Conservation (phyloP, 768 basidiomycete species). For the Xanthoconium purpureum region DNA sequence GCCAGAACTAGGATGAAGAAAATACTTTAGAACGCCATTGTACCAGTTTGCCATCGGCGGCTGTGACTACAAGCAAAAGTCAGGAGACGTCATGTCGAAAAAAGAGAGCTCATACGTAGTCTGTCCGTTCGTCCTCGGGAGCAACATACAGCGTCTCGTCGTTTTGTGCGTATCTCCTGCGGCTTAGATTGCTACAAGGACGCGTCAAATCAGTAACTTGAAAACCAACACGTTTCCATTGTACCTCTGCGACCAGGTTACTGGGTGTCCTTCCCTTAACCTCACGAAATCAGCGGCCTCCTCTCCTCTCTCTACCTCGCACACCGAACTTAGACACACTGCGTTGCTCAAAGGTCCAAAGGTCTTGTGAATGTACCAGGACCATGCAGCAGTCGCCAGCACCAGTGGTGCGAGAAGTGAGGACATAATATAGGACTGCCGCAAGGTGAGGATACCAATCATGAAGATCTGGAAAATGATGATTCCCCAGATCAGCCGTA, state of each 20-base stretch:
- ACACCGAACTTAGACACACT: constrained; percentile 82
- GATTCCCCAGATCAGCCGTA: constrained; percentile 88
- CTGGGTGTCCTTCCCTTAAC: constrained; percentile 78
- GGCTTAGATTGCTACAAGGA: constrained; percentile 68
- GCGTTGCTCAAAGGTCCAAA: constrained; percentile 75
- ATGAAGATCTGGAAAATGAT: constrained; percentile 94
- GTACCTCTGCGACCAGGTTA: constrained; percentile 86
- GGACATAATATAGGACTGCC: constrained; percentile 54
- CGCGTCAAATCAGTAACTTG: neutral
- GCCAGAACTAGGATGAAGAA: neutral
- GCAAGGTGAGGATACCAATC: constrained; percentile 88
- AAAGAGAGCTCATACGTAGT: constrained; percentile 60
- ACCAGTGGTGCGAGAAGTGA: constrained; percentile 74
- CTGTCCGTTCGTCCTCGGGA: constrained; percentile 88
- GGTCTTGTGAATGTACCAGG: constrained; percentile 67
- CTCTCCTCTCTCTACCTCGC: constrained; percentile 87
- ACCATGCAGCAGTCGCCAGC: constrained; percentile 71
- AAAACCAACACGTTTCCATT: neutral
- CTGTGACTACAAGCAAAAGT: constrained; percentile 60
- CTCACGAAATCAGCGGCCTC: constrained; percentile 76
- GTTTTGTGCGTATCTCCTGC: constrained; percentile 85
- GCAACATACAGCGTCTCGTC: constrained; percentile 95
- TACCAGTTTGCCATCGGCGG: constrained; percentile 98
- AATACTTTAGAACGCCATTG: constrained; percentile 85
- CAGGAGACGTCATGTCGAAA: neutral